Base-by-base conservation (phyloP, 1,139 yeast species). In the Scheffersomyces cryptocercus region DNA sequence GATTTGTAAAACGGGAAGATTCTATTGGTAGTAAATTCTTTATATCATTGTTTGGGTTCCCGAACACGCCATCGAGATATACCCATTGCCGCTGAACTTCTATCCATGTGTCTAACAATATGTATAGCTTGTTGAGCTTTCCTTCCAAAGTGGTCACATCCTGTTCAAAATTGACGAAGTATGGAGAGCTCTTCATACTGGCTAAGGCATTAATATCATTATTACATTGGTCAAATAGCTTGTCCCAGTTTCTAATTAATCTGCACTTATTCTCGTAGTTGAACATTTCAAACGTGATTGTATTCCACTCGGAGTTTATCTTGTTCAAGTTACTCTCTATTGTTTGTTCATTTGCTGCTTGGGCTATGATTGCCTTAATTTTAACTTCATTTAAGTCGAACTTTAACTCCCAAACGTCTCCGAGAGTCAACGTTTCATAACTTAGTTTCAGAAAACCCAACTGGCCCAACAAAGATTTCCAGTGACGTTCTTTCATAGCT, bases 51-150 rank as follows among this genome's bases (percentile, higher is more conserved):
- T 55, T 58, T 1, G 73, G 68, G 43, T 78, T 79, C 11, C 79
- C 81, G 57, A 93, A 86, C 0, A 90, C 82, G 0, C 96, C 97
- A 49, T 82, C 85, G 15, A 91, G 72, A 56, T 91, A 89, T 1
- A 88, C 81, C 96, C 96, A 91, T 54, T 85, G 89, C n/a, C 85
- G 70, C 61, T 93, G 98, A 1, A 84, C 88, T 38, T 88, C 96
- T 35, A 86, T 75, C 95, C 97, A 90, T 0, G 67, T 58, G 52
- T 84, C 90, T 37, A 88, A 70, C 3, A 88, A 58, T 1, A 70
- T 65, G 42, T 75, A 76, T 1, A 89, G 54, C 0, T 64, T 58
- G 41, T 77, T 79, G 30, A 93, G 61, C 46, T 73, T 79, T 1
- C 68, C 70, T 50, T 85, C 91, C 70, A 89, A 70, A 1, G 68